Evolutionary conservation across 2,329 filamentous ascomycete species (phyloP).

Genomic region (Fusarium pilosicola): DNA sequence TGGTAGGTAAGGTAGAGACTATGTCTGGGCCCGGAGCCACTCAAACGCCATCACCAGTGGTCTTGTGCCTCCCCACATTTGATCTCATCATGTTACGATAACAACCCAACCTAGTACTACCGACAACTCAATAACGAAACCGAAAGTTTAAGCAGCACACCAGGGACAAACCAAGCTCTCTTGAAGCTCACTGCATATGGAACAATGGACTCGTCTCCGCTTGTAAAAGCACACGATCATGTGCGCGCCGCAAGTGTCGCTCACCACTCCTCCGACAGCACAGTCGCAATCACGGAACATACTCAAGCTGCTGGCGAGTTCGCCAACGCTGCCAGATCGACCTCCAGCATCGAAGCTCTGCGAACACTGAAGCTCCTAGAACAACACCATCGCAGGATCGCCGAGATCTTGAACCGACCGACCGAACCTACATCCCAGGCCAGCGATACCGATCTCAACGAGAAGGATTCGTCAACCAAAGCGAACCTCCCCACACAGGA

Average conservation of each 20-base stretch:
- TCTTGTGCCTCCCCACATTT: constrained; percentile 36
- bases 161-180: background rate
- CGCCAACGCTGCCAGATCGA: constrained; percentile 80
- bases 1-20: too few relatives aligned
- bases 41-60: background rate
- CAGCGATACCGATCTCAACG: constrained; percentile 41
- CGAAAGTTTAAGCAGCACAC: constrained; percentile 3
- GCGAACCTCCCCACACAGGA: constrained; percentile 27
- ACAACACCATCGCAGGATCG: constrained; percentile 85
- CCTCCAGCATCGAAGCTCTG: constrained; percentile 75
- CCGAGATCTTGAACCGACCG: constrained; percentile 80
- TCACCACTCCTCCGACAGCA: constrained; percentile 77
- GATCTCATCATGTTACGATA: constrained; percentile 32
- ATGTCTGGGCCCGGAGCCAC: background rate
- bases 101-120: background rate
- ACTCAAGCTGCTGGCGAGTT: constrained; percentile 90
- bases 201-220: constrained; percentile 53
- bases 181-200: constrained; percentile 6
- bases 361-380: constrained; percentile 87
- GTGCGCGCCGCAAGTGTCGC: constrained; percentile 85
- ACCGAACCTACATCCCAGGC: constrained; percentile 54
- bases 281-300: constrained; percentile 87
- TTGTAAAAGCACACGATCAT: constrained; percentile 82
- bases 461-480: constrained; percentile 46
- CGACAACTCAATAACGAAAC: background rate